A percentile compares a stretch with the other conserved stretches of the same genome.
phyloP scores from a whole-genome alignment of 768 basidiomycete genomes.

The Boletus fagicola region DNA sequence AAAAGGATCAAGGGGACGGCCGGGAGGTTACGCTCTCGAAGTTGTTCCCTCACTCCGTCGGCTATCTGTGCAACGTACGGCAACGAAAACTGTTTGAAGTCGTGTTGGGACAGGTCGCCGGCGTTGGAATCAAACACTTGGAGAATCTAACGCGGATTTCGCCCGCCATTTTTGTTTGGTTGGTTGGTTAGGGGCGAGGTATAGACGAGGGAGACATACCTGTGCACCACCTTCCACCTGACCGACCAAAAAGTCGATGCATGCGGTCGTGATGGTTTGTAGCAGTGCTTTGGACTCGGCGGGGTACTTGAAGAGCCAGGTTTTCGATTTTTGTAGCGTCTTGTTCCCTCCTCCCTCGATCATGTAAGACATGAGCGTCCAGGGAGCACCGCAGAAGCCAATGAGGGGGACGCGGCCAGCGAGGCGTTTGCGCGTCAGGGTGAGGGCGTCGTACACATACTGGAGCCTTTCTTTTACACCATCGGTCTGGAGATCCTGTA shows the following conservation, averaged over 20 bases:
- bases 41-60: slow-evolving; percentile 56
- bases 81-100: slow-evolving; percentile 81
- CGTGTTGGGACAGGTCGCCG: slow-evolving; percentile 84
- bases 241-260: slow-evolving; percentile 85
- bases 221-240: slow-evolving; percentile 96
- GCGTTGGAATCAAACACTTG: slow-evolving; percentile 99
- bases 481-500: slow-evolving; percentile 61
- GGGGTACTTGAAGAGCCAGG: slow-evolving; percentile 92
- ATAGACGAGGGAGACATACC: slow-evolving; percentile 43
- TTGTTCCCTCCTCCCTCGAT: slow-evolving; percentile 94
- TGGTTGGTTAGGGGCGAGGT: background rate
- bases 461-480: slow-evolving; percentile 82
- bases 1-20: slow-evolving; percentile 85
- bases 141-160: slow-evolving; percentile 43
- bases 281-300: slow-evolving; percentile 78
- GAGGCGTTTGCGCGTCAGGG: slow-evolving; percentile 73
- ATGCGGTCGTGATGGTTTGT: slow-evolving; percentile 79
- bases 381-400: slow-evolving; percentile 96
- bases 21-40: slow-evolving; percentile 53
- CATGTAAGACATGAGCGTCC: slow-evolving; percentile 99
- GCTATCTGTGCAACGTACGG: slow-evolving; percentile 78
- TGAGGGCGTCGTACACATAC: slow-evolving; percentile 93
- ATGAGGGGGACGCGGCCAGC: slow-evolving; percentile 92
- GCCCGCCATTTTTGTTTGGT: background rate
- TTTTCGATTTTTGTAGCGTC: slow-evolving; percentile 86